These are phyloP conservation scores for Oryza brachyantha DNA, from an alignment of 176 grass and related monocot genomes.

Conservation along the genomic window DNA sequence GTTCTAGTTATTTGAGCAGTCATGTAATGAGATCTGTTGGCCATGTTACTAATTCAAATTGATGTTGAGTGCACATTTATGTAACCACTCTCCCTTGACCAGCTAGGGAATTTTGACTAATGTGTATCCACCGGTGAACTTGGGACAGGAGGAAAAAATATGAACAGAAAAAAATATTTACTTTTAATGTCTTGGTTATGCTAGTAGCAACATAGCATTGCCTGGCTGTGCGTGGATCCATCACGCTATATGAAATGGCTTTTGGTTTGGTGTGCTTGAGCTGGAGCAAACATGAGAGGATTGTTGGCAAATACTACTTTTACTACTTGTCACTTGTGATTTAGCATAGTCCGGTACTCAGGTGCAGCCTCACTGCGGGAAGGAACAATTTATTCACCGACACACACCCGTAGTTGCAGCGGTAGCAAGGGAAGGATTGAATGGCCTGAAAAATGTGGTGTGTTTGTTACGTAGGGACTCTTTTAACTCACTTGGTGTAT, in stretches of 20 bases:
- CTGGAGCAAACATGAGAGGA: neutral
- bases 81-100: neutral
- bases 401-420: neutral
- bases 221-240: neutral
- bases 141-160: neutral
- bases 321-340: neutral
- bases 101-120: slow-evolving; percentile 1
- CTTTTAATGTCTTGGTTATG: neutral
- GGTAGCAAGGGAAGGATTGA: slow-evolving; percentile 7
- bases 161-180: neutral
- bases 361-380: no score
- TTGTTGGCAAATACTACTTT: neutral
- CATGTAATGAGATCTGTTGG: slow-evolving; percentile 16
- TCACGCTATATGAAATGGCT: neutral
- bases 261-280: neutral
- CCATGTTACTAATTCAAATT: neutral
- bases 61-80: slow-evolving; percentile 3
- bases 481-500: no score
- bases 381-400: neutral
- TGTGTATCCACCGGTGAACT: neutral
- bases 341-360: neutral
- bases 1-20: slow-evolving; percentile 8
- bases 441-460: slow-evolving; percentile 50
- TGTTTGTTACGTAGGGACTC: slow-evolving; percentile 50
- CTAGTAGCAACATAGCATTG: neutral